Conservation (phyloP, 257 asterid species). For the Misopates orontium region DNA sequence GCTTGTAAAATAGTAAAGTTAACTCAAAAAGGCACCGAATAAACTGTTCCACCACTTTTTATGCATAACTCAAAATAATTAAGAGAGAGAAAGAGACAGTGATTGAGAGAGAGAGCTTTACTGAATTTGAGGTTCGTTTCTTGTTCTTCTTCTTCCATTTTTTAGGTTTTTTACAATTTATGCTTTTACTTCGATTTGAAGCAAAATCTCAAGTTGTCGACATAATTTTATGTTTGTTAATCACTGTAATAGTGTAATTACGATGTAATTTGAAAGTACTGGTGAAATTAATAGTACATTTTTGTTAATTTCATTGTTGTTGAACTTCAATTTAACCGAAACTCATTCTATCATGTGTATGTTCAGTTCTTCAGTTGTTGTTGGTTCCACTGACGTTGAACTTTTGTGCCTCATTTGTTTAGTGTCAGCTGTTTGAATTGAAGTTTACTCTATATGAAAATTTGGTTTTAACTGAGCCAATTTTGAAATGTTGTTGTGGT, state of each 20-base stretch:
- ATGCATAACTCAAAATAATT: conserved; percentile 19
- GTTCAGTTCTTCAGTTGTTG: too few relatives aligned
- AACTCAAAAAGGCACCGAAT: neutral
- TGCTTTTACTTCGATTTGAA: conserved; percentile 4
- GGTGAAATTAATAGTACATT: too few relatives aligned
- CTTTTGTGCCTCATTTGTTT: too few relatives aligned
- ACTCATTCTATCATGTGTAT: too few relatives aligned
- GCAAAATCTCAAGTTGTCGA: neutral
- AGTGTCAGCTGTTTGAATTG: too few relatives aligned
- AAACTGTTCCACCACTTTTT: neutral
- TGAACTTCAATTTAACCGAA: too few relatives aligned
- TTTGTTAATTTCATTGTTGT: too few relatives aligned
- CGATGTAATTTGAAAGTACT: too few relatives aligned
- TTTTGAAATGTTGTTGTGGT: neutral
- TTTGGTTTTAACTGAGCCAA: neutral
- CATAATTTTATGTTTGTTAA: neutral
- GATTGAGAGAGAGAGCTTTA: conserved; percentile 22
- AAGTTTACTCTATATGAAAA: neutral
- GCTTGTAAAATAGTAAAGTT: too few relatives aligned
- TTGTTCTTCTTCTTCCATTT: conserved; percentile 24
- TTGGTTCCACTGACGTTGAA: too few relatives aligned
- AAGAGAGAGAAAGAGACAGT: neutral
- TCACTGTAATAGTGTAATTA: too few relatives aligned
- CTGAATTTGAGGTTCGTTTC: conserved; percentile 35
- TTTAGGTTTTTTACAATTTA: neutral